phyloP scores from a whole-genome alignment of 768 basidiomycete genomes.

The Gelatoporia subvermispora region DNA sequence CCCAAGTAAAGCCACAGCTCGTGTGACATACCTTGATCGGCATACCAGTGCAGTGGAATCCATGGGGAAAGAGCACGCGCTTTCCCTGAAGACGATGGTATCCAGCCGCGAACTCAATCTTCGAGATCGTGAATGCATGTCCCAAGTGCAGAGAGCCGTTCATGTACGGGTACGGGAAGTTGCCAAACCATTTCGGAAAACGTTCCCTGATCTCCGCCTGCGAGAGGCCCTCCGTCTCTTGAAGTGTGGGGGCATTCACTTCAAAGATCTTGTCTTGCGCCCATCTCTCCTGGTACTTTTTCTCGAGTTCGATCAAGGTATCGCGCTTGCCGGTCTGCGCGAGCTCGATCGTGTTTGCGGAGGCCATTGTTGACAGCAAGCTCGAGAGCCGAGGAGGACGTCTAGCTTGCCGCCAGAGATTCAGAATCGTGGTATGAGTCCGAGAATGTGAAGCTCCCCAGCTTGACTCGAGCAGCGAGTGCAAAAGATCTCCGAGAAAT shows the following conservation, averaged over 20 bases:
- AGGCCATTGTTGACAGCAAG: slow-evolving; percentile 14
- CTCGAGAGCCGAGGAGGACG: slow-evolving; percentile 16
- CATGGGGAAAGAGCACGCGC: slow-evolving; percentile 93
- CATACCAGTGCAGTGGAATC: slow-evolving; percentile 97
- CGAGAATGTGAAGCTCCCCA: too few species aligned
- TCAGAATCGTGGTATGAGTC: slow-evolving; percentile 14
- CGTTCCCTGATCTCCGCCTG: slow-evolving; percentile 62
- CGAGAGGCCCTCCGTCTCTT: slow-evolving; percentile 61
- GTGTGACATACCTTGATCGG: slow-evolving; percentile 84
- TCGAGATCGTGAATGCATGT: slow-evolving; percentile 96
- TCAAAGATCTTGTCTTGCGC: slow-evolving; percentile 74
- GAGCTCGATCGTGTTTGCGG: slow-evolving; percentile 19
- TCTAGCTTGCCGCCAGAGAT: slow-evolving; percentile 13
- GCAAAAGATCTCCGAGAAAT: too few species aligned
- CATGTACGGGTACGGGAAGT: slow-evolving; percentile 97
- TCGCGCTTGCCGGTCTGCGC: slow-evolving; percentile 91
- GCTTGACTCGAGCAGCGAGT: too few species aligned
- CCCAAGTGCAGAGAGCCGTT: slow-evolving; percentile 96
- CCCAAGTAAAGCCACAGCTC: not conserved
- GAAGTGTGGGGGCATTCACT: slow-evolving; percentile 68
- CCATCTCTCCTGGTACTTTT: slow-evolving; percentile 84
- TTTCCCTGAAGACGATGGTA: slow-evolving; percentile 95
- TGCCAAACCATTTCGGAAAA: slow-evolving; percentile 97
- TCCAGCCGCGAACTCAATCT: slow-evolving; percentile 95
- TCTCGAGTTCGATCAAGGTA: slow-evolving; percentile 75